Base-by-base conservation (phyloP, 768 basidiomycete species). In the Phlegmacium glaucopus region DNA sequence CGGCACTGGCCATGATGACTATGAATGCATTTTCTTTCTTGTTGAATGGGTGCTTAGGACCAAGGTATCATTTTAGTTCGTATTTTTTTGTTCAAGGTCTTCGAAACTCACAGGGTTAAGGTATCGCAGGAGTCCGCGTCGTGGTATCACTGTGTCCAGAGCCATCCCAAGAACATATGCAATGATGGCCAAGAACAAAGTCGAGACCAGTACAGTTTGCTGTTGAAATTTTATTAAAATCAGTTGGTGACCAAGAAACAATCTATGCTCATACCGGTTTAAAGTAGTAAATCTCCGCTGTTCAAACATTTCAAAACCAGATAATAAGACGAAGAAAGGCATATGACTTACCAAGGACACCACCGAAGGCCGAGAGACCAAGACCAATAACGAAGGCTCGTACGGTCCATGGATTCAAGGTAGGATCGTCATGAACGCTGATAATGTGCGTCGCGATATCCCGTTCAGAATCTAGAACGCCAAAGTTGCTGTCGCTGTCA, bases 231-330 rank as follows among this genome's bases (percentile, higher is more conserved):
- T 22, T 22, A 22, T 22, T 22, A 22, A 9, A 27, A 12, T 50
- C 44, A 48, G 45, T 45, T 30, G 26, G 38, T 10, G 13, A 4
- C 1, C n/a, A 25, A 35, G 18, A n/a, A 16, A 25, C 11, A 35
- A 22, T 6, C 16, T 13, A 29, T 10, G 28, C 7, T 41, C 64
- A 47, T 54, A 76, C 78, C 4, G 78, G 78, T 60, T 81, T 80
- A 61, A 80, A 82, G 56, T 81, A 82, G 58, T 79, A 80, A 22
- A 82, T 80, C 52, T 82, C 72, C 28, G 78, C 77, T 78, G 45
- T 13, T 46, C 4, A 37, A 12, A 13, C 10, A n/a, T 17, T 16
- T 45, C n/a, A 44, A 27, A 17, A 28, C 18, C 34, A 13, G 22
- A 15, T 4, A 10, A 42, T 30, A 12, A 17, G 22, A 6, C 5